A percentile compares a stretch with the other conserved stretches of the same genome.
Evolutionary conservation across 2,329 filamentous ascomycete genomes (phyloP).

Genomic region (Clonostachys rhizophaga): DNA sequence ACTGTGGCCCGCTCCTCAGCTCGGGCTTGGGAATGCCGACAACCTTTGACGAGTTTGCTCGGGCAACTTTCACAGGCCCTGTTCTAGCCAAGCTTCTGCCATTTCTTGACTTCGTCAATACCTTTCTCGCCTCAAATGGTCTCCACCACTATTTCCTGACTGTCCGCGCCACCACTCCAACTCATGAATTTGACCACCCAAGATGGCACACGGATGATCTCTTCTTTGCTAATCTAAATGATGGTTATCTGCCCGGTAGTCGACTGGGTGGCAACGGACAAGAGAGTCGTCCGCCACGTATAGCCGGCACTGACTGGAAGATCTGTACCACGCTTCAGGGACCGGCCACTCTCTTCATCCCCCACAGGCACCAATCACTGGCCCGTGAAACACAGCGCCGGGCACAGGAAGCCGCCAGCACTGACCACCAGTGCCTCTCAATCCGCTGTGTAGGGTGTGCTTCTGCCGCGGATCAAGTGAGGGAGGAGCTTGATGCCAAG

Average conservation of each 20-base stretch:
- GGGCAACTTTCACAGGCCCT: conserved; percentile 22
- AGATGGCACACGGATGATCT: conserved; percentile 46
- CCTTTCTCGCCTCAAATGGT: conserved; percentile 23
- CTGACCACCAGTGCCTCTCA: conserved; percentile 31
- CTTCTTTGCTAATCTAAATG: conserved; percentile 25
- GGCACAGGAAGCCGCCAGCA: conserved; percentile 16
- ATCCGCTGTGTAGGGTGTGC: conserved; percentile 38
- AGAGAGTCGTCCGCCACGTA: background rate
- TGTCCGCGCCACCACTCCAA: conserved; percentile 36
- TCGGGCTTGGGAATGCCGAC: conserved; percentile 16
- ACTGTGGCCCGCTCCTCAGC: conserved; percentile 32
- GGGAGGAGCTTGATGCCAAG: conserved; percentile 20
- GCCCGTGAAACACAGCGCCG: conserved; percentile 24
- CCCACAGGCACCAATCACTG: conserved; percentile 13
- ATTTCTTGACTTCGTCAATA: conserved; percentile 31
- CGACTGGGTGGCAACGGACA: background rate
- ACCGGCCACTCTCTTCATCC: conserved; percentile 38
- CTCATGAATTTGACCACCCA: conserved; percentile 33
- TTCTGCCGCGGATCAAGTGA: conserved; percentile 30
- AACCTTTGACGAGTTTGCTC: conserved; percentile 30
- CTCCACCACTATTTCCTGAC: conserved; percentile 40
- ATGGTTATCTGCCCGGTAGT: conserved; percentile 7
- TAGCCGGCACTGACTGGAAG: conserved; percentile 36
- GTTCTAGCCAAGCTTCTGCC: conserved; percentile 26
- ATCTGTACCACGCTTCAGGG: conserved; percentile 40